phyloP scores from a whole-genome alignment of 2,329 filamentous ascomycete species.

The Alternaria triticina region DNA sequence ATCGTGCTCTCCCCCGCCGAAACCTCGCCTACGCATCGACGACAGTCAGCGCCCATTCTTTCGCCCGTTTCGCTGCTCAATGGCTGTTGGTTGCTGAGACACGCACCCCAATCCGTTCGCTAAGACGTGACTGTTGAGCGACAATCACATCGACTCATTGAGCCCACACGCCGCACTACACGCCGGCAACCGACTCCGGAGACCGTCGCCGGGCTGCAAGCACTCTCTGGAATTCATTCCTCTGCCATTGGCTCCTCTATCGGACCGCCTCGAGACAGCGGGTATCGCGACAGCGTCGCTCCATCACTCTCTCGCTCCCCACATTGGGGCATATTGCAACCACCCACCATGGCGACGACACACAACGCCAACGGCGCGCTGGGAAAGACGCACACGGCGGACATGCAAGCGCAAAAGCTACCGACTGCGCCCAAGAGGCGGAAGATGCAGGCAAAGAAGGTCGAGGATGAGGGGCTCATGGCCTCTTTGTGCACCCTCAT shows the following conservation, averaged over 20 bases:
- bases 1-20: slow-evolving; percentile 20
- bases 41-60: slow-evolving; percentile 19
- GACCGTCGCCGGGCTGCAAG: background rate
- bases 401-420: slow-evolving; percentile 17
- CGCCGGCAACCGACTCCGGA: background rate
- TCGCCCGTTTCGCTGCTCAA: slow-evolving; percentile 21
- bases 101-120: slow-evolving; percentile 20
- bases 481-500: slow-evolving; percentile 71
- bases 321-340: slow-evolving; percentile 4
- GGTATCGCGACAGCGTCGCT: slow-evolving; percentile 8
- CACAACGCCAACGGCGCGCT: slow-evolving; percentile 16
- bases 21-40: slow-evolving; percentile 2
- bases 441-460: slow-evolving; percentile 53
- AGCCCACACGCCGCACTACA: background rate
- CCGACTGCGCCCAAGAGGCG: slow-evolving; percentile 22
- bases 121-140: slow-evolving; percentile 3
- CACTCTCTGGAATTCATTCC: background rate
- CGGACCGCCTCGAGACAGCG: background rate
- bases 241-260: background rate
- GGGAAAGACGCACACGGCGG: slow-evolving; percentile 12
- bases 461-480: slow-evolving; percentile 67
- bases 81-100: slow-evolving; percentile 29
- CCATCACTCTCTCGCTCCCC: background rate
- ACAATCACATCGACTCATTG: background rate
- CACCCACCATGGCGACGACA: slow-evolving; percentile 23